phyloP scores from a whole-genome alignment of 2,329 filamentous ascomycete genomes.

The Gyromitra esculenta region DNA sequence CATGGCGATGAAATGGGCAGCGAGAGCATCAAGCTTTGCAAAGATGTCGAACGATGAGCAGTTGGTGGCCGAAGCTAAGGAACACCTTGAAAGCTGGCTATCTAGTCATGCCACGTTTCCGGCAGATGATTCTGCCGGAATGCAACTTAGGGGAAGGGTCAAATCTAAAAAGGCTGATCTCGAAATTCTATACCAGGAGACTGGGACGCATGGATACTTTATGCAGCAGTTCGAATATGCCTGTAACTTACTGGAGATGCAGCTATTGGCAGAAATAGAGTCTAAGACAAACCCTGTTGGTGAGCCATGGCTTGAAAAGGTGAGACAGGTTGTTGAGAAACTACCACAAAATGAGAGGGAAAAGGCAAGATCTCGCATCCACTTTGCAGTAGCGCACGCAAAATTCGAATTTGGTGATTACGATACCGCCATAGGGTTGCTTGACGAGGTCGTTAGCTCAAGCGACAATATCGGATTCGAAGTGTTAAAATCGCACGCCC shows the following conservation, averaged over 20 bases:
- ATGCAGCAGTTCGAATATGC: neutral
- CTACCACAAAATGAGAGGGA: neutral
- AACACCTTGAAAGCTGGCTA: neutral
- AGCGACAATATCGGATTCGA: neutral
- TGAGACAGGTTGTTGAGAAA: neutral
- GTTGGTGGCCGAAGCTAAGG: neutral
- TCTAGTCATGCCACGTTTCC: neutral
- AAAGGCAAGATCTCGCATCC: neutral
- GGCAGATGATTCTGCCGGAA: neutral
- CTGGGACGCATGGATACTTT: neutral
- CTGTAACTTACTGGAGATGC: neutral
- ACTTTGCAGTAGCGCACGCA: constrained; percentile 11
- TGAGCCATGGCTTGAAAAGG: constrained; percentile 12
- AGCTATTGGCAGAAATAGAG: constrained; percentile 4
- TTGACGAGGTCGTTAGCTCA: neutral
- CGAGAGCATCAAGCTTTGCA: neutral
- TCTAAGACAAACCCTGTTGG: constrained; percentile 3
- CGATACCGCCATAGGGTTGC: neutral
- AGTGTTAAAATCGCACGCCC: neutral
- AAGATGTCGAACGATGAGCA: neutral
- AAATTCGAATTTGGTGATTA: constrained; percentile 19
- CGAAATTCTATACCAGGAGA: constrained; percentile 1
- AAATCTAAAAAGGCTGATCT: neutral
- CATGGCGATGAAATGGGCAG: neutral
- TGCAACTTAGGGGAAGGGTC: neutral